Evolutionary conservation across 176 grass and related monocot species (phyloP).

Genomic region (Ensete ventricosum): DNA sequence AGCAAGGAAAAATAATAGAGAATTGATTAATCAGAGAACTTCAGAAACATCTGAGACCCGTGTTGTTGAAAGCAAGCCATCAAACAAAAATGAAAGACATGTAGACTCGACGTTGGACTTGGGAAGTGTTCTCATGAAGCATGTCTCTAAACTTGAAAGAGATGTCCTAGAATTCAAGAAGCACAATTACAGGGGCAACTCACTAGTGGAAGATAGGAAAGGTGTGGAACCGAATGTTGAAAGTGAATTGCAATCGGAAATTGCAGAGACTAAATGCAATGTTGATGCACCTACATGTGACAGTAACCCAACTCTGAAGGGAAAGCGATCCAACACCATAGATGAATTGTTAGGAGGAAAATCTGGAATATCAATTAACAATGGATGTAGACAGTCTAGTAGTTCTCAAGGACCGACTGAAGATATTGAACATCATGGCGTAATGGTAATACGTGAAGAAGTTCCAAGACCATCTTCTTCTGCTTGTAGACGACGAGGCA

Average conservation of each 20-base stretch:
- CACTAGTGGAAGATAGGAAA: conserved; percentile 7
- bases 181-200: conserved; percentile 3
- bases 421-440: no score
- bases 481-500: conserved; percentile 24
- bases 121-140: conserved; percentile 49
- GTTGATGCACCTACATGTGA: no score
- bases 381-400: no score
- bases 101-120: conserved; percentile 28
- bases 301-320: no score
- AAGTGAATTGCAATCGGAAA: no score
- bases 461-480: background rate
- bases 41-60: conserved; percentile 14
- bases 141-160: conserved; percentile 50
- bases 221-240: no score
- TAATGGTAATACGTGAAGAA: background rate
- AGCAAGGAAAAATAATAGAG: conserved; percentile 30
- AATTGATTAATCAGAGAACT: background rate
- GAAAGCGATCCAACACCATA: background rate
- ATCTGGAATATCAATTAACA: no score
- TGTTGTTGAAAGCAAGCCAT: conserved; percentile 15
- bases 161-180: conserved; percentile 54
- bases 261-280: no score
- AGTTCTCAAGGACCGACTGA: no score
- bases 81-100: background rate
- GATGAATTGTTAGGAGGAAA: background rate